These are phyloP conservation scores for Crotalaria pallida DNA, from an alignment of 306 rosid genomes.

Conservation along the genomic window DNA sequence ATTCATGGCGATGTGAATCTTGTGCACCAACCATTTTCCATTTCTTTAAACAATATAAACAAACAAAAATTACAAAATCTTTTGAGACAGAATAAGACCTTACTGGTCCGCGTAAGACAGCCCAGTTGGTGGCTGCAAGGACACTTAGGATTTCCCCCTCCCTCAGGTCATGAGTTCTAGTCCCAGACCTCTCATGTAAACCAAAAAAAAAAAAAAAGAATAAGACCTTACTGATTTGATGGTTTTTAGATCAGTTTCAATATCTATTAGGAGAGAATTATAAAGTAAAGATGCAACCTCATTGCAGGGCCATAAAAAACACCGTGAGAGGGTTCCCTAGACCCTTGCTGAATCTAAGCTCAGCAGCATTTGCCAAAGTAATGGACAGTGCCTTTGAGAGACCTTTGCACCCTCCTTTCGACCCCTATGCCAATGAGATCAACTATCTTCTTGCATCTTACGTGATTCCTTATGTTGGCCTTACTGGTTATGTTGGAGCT, in stretches of 20 bases:
- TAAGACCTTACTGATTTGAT: not conserved
- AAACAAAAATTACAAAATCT: not conserved
- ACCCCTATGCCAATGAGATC: slow-evolving; percentile 51
- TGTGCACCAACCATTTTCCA: not conserved
- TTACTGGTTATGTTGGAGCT: slow-evolving; percentile 78
- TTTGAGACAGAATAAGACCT: too few relatives aligned
- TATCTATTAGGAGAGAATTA: not conserved
- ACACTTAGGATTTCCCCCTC: too few relatives aligned
- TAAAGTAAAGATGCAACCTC: not conserved
- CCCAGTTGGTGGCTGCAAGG: too few relatives aligned
- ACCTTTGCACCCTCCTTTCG: slow-evolving; percentile 51
- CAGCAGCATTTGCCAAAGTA: slow-evolving; percentile 37
- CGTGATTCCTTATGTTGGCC: slow-evolving; percentile 76
- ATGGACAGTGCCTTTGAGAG: slow-evolving; percentile 44
- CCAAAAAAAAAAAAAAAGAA: too few relatives aligned
- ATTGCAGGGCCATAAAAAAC: slow-evolving; percentile 48
- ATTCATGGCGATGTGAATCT: not conserved
- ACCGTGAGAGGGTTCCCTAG: slow-evolving; percentile 53
- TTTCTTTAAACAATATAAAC: not conserved
- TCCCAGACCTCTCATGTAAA: too few relatives aligned
- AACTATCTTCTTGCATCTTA: slow-evolving; percentile 74
- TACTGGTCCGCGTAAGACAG: too few relatives aligned
- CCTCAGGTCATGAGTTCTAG: too few relatives aligned
- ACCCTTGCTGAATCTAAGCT: slow-evolving; percentile 49
- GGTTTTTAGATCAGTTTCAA: not conserved